phyloP scores from a whole-genome alignment of 805 yeast genomes.

The Torulaspora quercuum region DNA sequence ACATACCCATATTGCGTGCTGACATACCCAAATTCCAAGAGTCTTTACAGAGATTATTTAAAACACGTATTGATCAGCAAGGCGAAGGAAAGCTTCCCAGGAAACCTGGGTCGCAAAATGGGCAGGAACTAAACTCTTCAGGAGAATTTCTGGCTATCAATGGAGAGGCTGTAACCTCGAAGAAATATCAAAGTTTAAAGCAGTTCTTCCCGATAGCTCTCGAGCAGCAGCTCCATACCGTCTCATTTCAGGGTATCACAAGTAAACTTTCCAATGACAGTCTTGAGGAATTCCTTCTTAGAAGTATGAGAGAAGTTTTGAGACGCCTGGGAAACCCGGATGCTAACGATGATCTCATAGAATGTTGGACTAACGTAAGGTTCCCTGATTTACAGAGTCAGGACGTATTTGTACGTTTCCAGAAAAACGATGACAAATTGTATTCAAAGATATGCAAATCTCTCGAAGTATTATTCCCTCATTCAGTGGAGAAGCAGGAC shows the following conservation, averaged over 20 bases:
- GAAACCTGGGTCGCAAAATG: neutral
- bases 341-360: slow-evolving; percentile 5
- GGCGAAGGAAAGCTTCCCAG: slow-evolving; percentile 1
- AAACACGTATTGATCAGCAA: neutral
- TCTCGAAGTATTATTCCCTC: slow-evolving; percentile 5
- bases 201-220: slow-evolving; percentile 29
- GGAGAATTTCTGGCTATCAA: neutral
- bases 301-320: slow-evolving; percentile 5
- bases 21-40: slow-evolving; percentile 24
- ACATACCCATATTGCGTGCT: slow-evolving; percentile 27
- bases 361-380: slow-evolving; percentile 19
- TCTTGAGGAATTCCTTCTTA: slow-evolving; percentile 17
- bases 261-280: slow-evolving; percentile 11
- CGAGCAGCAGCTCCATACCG: slow-evolving; percentile 27
- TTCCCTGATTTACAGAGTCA: slow-evolving; percentile 19
- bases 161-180: neutral
- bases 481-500: neutral
- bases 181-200: slow-evolving; percentile 20
- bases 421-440: slow-evolving; percentile 4
- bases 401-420: slow-evolving; percentile 20
- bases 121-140: neutral
- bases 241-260: slow-evolving; percentile 23
- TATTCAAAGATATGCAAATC: slow-evolving; percentile 8
- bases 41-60: slow-evolving; percentile 8
- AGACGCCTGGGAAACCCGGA: slow-evolving; percentile 4